Evolutionary conservation across 2,329 filamentous ascomycete genomes (phyloP).

Genomic region (Knufia fluminis): DNA sequence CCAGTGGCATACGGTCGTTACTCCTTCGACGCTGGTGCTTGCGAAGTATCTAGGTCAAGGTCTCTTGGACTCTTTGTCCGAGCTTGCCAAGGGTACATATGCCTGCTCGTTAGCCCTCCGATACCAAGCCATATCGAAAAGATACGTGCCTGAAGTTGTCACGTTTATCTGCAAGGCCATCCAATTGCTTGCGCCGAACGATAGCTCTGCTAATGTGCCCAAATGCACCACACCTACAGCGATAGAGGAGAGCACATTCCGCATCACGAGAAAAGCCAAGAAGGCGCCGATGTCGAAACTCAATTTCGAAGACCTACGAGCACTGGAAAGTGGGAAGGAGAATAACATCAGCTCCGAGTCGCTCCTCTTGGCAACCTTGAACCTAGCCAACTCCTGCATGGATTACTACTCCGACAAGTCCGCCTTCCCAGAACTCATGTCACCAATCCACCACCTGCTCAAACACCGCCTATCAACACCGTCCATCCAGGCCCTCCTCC

Average conservation of each 20-base stretch:
- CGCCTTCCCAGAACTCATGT: constrained; percentile 71
- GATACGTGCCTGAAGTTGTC: constrained; percentile 81
- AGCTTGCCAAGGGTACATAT: constrained; percentile 67
- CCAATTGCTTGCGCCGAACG: constrained; percentile 45
- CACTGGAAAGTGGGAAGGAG: background rate
- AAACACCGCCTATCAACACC: constrained; percentile 43
- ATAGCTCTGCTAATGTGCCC: background rate
- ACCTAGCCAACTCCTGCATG: constrained; percentile 58
- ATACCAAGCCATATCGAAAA: constrained; percentile 73
- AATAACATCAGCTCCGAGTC: constrained; percentile 1
- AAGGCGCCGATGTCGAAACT: constrained; percentile 41
- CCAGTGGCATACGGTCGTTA: constrained; percentile 92
- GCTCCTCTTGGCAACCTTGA: constrained; percentile 38
- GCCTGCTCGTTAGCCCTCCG: constrained; percentile 69
- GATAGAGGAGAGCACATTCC: background rate
- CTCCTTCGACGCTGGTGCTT: constrained; percentile 79
- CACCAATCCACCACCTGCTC: constrained; percentile 51
- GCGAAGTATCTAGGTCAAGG: constrained; percentile 73
- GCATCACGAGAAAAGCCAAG: constrained; percentile 39
- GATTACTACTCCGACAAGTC: constrained; percentile 65
- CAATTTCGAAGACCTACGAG: constrained; percentile 48
- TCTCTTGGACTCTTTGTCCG: constrained; percentile 53
- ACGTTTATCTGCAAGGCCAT: constrained; percentile 73
- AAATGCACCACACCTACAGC: constrained; percentile 1
- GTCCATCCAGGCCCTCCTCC: constrained; percentile 32